Conservation (phyloP, 164 flowering plant genomes). For the Liquidambar formosana region DNA sequence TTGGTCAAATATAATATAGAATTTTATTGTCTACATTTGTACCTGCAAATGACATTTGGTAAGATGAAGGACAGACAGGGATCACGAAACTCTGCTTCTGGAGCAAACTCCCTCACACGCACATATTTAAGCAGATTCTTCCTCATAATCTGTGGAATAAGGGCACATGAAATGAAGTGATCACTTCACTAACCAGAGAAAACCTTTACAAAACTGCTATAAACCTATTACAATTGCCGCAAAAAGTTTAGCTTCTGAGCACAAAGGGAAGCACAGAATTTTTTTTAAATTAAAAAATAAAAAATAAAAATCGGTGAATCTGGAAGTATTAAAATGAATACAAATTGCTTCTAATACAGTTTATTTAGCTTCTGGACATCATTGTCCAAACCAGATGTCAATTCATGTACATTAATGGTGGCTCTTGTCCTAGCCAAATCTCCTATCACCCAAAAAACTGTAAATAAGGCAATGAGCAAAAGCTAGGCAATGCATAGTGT, state of each 20-base stretch:
- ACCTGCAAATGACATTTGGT: constrained; percentile 98
- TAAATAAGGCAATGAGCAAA: neutral
- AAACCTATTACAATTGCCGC: neutral
- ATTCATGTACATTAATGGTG: no score
- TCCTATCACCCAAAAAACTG: neutral
- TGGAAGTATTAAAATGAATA: no score
- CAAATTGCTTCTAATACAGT: neutral
- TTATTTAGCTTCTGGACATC: neutral
- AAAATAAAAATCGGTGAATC: neutral
- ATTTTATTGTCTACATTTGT: constrained; percentile 10
- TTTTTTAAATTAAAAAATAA: neutral
- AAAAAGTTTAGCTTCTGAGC: neutral
- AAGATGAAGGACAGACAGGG: constrained; percentile 58
- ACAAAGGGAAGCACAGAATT: neutral
- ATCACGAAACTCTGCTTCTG: constrained; percentile 78
- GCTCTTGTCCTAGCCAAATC: no score
- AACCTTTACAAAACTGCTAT: neutral
- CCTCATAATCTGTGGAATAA: constrained; percentile 70
- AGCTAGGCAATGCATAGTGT: neutral
- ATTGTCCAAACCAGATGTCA: neutral
- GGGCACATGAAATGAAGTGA: neutral
- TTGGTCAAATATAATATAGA: neutral
- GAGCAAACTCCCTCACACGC: constrained; percentile 82
- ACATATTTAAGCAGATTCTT: constrained; percentile 73
- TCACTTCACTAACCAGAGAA: neutral